Base-by-base conservation (phyloP, 495 filamentous ascomycete species). In the Monascus purpureus region DNA sequence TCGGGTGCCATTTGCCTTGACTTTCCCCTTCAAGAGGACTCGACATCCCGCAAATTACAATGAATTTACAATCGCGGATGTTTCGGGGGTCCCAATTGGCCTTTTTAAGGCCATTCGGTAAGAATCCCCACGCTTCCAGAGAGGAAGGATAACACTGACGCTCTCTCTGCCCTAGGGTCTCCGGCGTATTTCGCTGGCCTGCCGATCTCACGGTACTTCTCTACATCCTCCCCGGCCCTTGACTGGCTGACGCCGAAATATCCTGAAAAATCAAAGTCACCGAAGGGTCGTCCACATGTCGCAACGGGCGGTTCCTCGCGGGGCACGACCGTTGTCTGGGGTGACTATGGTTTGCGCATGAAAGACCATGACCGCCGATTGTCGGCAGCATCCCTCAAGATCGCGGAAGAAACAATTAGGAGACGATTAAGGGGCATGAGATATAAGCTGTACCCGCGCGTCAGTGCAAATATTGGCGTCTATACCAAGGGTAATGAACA, bases 281-380 rank as follows among this genome's bases (percentile, higher is more conserved):
- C 80, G 48, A 96, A 95, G 61, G 92, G 90, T 19, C 76, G 83
- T 1, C 75, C 81, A 26, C 73, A 84, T 45, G 83, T 96, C 25
- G 70, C 80, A 24, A 99, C 86, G 1, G 92, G 90, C 19, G 92
- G 90, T 31, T 87, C 80, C 25, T 75, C 68, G 6, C 82, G 88
- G 38, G 90, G 90, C 37, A 99, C 90, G 29, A 96, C 88, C 1
- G 81, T 99, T 8, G 70, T 86, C 31, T 95, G 86, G 86, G 90
- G 90, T 33, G 88, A 96, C 56, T 96, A 87, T 48, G 90, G 90
- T 11, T 55, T 99, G 48, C 84, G 90, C 27, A 84, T 99, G 74
- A 75, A 68, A 38, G 86, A 96, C 57, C 83, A 96, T 52, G 80
- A 93, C 58, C 80, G 87, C 20, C 73, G 90, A 20, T 75, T 99